These are phyloP conservation scores for Echria macrotheca DNA, from an alignment of 495 filamentous ascomycete genomes.

Conservation along the genomic window DNA sequence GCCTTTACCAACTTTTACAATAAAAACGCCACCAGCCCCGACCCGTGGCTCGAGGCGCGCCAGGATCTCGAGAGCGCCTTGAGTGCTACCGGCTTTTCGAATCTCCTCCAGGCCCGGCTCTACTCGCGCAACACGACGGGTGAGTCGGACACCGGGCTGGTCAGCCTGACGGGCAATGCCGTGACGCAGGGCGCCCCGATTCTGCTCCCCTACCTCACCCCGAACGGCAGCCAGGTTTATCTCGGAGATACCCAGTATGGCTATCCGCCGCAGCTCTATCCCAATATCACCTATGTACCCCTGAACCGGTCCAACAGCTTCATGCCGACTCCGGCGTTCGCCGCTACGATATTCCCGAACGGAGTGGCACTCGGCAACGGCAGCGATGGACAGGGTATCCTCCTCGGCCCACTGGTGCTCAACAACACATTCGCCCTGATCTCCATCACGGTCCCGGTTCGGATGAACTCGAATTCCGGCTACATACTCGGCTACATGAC, in stretches of 20 bases:
- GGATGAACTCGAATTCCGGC: slow-evolving; percentile 51
- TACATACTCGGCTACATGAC: slow-evolving; percentile 74
- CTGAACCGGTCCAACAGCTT: slow-evolving; percentile 30
- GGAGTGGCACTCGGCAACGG: slow-evolving; percentile 49
- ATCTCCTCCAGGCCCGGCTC: slow-evolving; percentile 60
- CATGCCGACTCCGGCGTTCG: slow-evolving; percentile 35
- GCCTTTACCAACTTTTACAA: slow-evolving; percentile 57
- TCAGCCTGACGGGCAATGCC: slow-evolving; percentile 54
- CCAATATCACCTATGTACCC: slow-evolving; percentile 61
- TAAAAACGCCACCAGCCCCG: slow-evolving; percentile 39
- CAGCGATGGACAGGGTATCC: slow-evolving; percentile 44
- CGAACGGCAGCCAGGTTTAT: slow-evolving; percentile 51
- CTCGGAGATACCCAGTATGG: slow-evolving; percentile 57
- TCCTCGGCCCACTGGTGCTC: slow-evolving; percentile 63
- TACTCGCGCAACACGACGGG: slow-evolving; percentile 60
- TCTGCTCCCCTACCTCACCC: slow-evolving; percentile 48
- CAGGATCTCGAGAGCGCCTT: slow-evolving; percentile 60
- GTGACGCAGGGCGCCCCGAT: slow-evolving; percentile 32
- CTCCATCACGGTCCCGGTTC: slow-evolving; percentile 72
- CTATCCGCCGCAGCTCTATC: slow-evolving; percentile 64
- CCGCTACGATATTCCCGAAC: slow-evolving; percentile 38
- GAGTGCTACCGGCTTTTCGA: slow-evolving; percentile 41
- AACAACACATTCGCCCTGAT: slow-evolving; percentile 68
- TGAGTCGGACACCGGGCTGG: slow-evolving; percentile 39
- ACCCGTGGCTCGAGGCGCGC: slow-evolving; percentile 45